These are phyloP conservation scores for Mycena crocata DNA, from an alignment of 768 basidiomycete genomes.

Conservation along the genomic window DNA sequence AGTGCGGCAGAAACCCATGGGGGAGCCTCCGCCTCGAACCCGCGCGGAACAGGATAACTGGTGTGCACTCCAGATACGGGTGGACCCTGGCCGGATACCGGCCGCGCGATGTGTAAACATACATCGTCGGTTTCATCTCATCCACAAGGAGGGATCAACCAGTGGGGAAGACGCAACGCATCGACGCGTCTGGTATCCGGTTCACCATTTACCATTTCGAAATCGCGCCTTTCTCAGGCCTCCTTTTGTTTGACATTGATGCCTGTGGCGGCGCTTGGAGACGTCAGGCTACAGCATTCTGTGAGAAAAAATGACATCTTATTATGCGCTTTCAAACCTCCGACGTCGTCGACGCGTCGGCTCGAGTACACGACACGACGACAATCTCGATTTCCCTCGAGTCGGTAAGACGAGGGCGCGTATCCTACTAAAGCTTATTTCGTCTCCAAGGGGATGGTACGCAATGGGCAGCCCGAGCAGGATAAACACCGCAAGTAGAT, in stretches of 20 bases:
- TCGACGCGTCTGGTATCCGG: background rate
- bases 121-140: background rate
- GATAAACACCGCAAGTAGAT: background rate
- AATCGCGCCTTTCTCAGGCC: constrained; percentile 17
- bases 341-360: constrained; percentile 9
- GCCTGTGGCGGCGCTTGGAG: constrained; percentile 12
- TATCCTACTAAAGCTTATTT: background rate
- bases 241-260: constrained; percentile 1
- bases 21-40: constrained; percentile 16
- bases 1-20: constrained; percentile 7
- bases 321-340: constrained; percentile 2
- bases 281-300: background rate
- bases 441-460: constrained; percentile 16
- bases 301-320: background rate
- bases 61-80: constrained; percentile 15
- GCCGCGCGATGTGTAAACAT: background rate
- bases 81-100: constrained; percentile 13
- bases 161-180: background rate
- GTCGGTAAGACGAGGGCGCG: no score
- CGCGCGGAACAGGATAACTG: constrained; percentile 1
- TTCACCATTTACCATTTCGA: background rate
- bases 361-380: background rate
- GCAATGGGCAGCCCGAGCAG: background rate
- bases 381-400: no score
- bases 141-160: background rate